These are phyloP conservation scores for Pisolithus marmoratus DNA, from an alignment of 768 basidiomycete genomes.

Conservation along the genomic window DNA sequence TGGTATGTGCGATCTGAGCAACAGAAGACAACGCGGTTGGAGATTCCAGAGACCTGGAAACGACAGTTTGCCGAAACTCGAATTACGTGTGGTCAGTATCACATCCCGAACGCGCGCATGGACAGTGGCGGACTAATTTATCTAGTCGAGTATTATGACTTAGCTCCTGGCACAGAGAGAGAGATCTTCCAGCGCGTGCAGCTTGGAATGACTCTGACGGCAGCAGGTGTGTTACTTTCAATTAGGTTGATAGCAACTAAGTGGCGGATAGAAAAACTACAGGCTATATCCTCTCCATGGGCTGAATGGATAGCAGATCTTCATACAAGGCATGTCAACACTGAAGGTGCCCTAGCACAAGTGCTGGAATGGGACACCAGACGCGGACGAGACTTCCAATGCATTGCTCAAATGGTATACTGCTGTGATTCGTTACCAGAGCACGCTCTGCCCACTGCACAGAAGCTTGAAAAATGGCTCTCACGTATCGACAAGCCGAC, in stretches of 20 bases:
- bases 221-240: constrained; percentile 45
- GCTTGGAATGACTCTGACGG: constrained; percentile 66
- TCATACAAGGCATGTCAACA: constrained; percentile 49
- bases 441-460: constrained; percentile 45
- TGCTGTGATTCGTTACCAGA: constrained; percentile 51
- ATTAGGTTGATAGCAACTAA: neutral
- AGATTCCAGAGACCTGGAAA: constrained; percentile 51
- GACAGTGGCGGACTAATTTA: neutral
- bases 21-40: constrained; percentile 37
- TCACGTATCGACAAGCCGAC: constrained; percentile 32
- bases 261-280: constrained; percentile 57
- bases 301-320: constrained; percentile 60
- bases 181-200: constrained; percentile 84
- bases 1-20: constrained; percentile 54
- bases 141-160: constrained; percentile 61
- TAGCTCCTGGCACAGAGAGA: constrained; percentile 55
- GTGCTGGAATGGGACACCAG: constrained; percentile 58
- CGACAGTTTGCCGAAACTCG: constrained; percentile 46
- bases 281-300: constrained; percentile 71
- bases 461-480: constrained; percentile 50
- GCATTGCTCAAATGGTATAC: constrained; percentile 62
- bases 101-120: neutral
- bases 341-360: constrained; percentile 52
- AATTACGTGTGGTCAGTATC: constrained; percentile 60
- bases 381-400: constrained; percentile 74